Evolutionary conservation across 495 filamentous ascomycete species (phyloP), one percentile per base, ranked within the genome.

Genomic region (Penicillium goetzii): DNA sequence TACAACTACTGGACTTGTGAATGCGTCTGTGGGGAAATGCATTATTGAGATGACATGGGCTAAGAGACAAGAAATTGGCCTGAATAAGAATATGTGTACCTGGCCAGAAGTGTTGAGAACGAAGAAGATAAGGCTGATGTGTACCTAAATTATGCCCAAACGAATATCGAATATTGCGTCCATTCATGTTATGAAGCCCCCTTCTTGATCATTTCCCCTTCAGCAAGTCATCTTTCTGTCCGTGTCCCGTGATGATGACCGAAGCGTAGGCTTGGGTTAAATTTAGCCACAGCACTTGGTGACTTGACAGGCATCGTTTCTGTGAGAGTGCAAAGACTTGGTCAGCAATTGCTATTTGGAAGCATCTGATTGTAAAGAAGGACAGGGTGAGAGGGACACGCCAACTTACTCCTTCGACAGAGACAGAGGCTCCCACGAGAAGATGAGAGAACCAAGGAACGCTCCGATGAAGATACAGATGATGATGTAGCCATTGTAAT

Each of bases 381-480:
- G 14, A 14, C 43, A 47, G 12, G 3, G 10, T 19, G 41, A 43
- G 41, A 43, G 41, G 11, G 19, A 43, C 9, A 21, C 1, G 38
- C 0, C 15, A 19, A 65, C 69, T 61, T 52, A 72, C 69, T 63
- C 64, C 43, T 68, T 59, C 12, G 36, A 45, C 40, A 68, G 30
- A 28, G 61, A 62, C 8, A 67, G 40, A 12, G 67, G 65, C 58
- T 87, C 84, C 86, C 86, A 89, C 28, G 76, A 78, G 66, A 88
- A 89, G 21, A 84, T 65, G 59, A 89, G 85, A 33, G 81, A 77
- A 0, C 86, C 87, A 5, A 89, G 55, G 66, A 82, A 89, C 2
- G 85, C 84, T 2, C 87, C 88, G 38, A 90, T 80, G 43, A 70
- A 70, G 51, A 67, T 67, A 40, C 61, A 67, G 36, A 67, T 70